Evolutionary conservation across 805 yeast species (phyloP).

Genomic region (Yamadazyma ubonensis): DNA sequence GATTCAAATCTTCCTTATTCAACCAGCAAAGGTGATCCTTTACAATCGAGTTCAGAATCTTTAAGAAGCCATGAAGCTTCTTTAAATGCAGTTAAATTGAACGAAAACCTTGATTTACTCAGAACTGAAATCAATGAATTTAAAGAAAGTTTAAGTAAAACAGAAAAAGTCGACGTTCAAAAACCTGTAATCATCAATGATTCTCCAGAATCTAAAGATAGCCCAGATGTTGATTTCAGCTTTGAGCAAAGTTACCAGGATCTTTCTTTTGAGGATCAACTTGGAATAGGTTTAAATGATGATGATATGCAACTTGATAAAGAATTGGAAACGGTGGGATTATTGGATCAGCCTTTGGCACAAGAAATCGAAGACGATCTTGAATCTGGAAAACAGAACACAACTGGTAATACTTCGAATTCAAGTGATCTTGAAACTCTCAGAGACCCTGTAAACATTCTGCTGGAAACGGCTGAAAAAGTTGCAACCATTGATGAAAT

Average conservation of each 20-base stretch:
- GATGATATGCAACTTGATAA: not conserved
- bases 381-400: not conserved
- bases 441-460: slow-evolving; percentile 8
- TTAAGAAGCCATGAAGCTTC: slow-evolving; percentile 8
- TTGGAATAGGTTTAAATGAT: slow-evolving; percentile 23
- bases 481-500: slow-evolving; percentile 12
- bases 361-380: slow-evolving; percentile 3
- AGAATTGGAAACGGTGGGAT: not conserved
- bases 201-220: slow-evolving; percentile 11
- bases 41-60: slow-evolving; percentile 4
- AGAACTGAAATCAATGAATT: slow-evolving; percentile 45
- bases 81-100: slow-evolving; percentile 35
- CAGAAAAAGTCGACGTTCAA: slow-evolving; percentile 17
- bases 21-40: not conserved
- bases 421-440: slow-evolving; percentile 6
- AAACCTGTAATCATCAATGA: slow-evolving; percentile 17
- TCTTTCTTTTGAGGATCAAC: slow-evolving; percentile 37
- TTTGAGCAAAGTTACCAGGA: slow-evolving; percentile 42
- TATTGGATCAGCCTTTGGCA: slow-evolving; percentile 1
- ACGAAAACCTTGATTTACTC: slow-evolving; percentile 40
- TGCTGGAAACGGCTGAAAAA: not conserved
- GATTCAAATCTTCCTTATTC: slow-evolving; percentile 7
- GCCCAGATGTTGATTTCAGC: slow-evolving; percentile 29
- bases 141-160: slow-evolving; percentile 38
- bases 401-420: not conserved